These are phyloP conservation scores for Globisporangium perplexum DNA, from an alignment of 352 stramenopile species.

Conservation along the genomic window DNA sequence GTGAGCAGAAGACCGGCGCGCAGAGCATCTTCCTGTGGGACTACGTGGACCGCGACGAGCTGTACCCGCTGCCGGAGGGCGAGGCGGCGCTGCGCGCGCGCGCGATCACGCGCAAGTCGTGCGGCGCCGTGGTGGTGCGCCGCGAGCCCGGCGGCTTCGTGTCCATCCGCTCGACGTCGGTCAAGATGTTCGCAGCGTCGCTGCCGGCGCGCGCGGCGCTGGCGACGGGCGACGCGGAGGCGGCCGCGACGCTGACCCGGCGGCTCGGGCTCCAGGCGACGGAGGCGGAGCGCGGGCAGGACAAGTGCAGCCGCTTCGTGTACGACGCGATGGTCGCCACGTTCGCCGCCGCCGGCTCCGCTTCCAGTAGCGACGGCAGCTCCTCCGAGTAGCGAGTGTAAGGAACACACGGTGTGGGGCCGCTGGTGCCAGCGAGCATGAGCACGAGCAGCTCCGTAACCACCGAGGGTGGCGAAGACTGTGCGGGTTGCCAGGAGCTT, in stretches of 20 bases:
- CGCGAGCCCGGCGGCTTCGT: slow-evolving; percentile 36
- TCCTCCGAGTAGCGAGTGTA: no score
- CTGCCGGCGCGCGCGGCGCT: slow-evolving; percentile 9
- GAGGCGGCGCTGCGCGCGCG: slow-evolving; percentile 10
- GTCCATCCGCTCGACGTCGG: slow-evolving; percentile 47
- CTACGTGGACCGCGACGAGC: slow-evolving; percentile 59
- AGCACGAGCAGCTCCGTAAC: no score
- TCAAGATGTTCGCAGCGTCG: slow-evolving; percentile 53
- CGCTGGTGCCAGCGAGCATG: no score
- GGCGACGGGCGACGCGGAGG: slow-evolving; percentile 18
- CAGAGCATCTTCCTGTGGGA: slow-evolving; percentile 52
- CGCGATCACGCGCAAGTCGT: slow-evolving; percentile 43
- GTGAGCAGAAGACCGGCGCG: slow-evolving; percentile 25
- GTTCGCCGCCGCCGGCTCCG: not conserved
- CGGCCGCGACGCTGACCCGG: slow-evolving; percentile 28
- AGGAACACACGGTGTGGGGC: no score
- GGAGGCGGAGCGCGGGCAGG: slow-evolving; percentile 37
- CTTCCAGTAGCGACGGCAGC: no score
- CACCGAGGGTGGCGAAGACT: no score
- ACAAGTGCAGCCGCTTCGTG: slow-evolving; percentile 48
- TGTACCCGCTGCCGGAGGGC: slow-evolving; percentile 25
- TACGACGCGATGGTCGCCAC: slow-evolving; percentile 34
- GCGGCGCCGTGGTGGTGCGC: slow-evolving; percentile 35
- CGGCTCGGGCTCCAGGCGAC: slow-evolving; percentile 48
- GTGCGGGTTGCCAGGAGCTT: no score